Conservation (phyloP, 148 eudicot genomes). For the Rhododendron mucronatum region DNA sequence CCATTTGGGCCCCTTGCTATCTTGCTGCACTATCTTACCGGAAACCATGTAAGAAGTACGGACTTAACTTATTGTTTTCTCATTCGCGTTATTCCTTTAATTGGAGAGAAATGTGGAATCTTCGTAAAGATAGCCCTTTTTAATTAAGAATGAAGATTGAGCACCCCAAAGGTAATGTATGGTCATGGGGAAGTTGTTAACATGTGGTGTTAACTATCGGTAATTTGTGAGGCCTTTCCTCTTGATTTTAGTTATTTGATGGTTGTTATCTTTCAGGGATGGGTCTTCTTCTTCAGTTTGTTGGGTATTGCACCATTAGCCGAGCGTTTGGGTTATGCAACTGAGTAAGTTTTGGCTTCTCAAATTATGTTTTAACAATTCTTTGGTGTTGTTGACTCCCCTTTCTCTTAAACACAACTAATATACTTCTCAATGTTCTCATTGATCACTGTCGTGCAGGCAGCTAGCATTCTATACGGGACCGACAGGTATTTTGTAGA, state of each 20-base stretch:
- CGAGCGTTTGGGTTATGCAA: constrained; percentile 86
- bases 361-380: background rate
- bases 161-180: background rate
- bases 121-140: background rate
- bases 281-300: constrained; percentile 83
- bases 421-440: constrained; percentile 5
- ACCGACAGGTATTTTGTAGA: constrained; percentile 57
- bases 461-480: constrained; percentile 86
- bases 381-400: background rate
- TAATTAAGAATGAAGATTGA: background rate
- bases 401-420: background rate
- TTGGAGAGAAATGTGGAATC: background rate
- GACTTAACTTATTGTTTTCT: background rate
- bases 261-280: constrained; percentile 49
- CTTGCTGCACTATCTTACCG: constrained; percentile 58
- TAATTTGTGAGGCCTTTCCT: background rate
- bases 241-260: constrained; percentile 9
- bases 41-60: constrained; percentile 43
- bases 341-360: constrained; percentile 57
- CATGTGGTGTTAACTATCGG: background rate
- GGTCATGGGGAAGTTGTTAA: background rate
- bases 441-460: constrained; percentile 42
- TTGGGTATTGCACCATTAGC: constrained; percentile 88
- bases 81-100: background rate
- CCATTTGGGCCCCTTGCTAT: constrained; percentile 92